Evolutionary conservation across 768 basidiomycete genomes (phyloP).

Genomic region (Lactarius quietus): DNA sequence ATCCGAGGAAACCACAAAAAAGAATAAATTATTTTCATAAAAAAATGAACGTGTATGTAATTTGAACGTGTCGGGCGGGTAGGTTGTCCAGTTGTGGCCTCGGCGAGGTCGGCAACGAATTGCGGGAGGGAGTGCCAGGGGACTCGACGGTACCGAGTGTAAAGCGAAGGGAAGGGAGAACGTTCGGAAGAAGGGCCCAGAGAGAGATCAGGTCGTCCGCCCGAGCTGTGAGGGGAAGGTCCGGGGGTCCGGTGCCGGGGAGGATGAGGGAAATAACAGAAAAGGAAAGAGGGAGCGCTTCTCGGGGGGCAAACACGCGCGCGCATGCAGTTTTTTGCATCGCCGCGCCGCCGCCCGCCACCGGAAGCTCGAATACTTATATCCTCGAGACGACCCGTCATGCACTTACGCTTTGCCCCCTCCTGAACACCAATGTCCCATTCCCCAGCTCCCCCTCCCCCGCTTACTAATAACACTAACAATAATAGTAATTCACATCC

Average conservation of each 20-base stretch:
- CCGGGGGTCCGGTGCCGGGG: slow-evolving; percentile 19
- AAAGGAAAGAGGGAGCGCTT: slow-evolving; percentile 24
- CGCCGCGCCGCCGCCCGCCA: slow-evolving; percentile 27
- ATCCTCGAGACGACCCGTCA: slow-evolving; percentile 24
- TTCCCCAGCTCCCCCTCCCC: slow-evolving; percentile 26
- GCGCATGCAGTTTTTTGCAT: slow-evolving; percentile 23
- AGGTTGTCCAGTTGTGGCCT: neutral
- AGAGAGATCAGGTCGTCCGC: neutral
- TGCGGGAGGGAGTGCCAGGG: slow-evolving; percentile 16
- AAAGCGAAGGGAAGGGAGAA: neutral
- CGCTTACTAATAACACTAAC: slow-evolving; percentile 13
- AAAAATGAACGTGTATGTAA: slow-evolving; percentile 2
- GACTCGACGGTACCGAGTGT: slow-evolving; percentile 4
- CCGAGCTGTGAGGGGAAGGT: slow-evolving; percentile 9
- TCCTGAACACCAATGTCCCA: slow-evolving; percentile 24
- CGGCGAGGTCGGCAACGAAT: slow-evolving; percentile 18
- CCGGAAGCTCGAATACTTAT: slow-evolving; percentile 27
- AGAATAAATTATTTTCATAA: neutral
- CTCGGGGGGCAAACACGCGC: slow-evolving; percentile 26
- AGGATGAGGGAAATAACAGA: slow-evolving; percentile 11
- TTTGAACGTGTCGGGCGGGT: neutral
- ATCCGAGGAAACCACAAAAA: slow-evolving; percentile 4
- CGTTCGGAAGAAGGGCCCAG: slow-evolving; percentile 13
- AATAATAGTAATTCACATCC: slow-evolving; percentile 8
- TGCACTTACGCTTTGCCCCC: slow-evolving; percentile 23